A percentile compares a stretch with the other conserved stretches of the same genome.
These are phyloP conservation scores for Trifolium fragiferum DNA, from an alignment of 306 rosid genomes.

Conservation along the genomic window DNA sequence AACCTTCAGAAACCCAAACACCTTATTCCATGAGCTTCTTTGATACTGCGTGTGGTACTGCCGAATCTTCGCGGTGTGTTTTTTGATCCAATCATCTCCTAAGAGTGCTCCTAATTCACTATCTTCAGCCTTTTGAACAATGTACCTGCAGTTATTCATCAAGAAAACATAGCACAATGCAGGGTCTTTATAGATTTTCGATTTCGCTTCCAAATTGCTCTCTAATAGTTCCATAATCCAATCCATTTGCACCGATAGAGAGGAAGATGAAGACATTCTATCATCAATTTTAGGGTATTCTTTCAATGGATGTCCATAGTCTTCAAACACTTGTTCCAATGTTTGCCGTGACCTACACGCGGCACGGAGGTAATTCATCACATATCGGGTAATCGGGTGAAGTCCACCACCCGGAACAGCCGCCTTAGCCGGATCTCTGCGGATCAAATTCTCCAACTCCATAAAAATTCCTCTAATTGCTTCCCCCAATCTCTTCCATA, in stretches of 20 bases:
- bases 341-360: constrained; percentile 78
- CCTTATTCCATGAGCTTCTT: constrained; percentile 83
- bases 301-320: constrained; percentile 53
- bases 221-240: constrained; percentile 92
- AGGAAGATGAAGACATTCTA: constrained; percentile 43
- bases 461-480: constrained; percentile 84
- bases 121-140: constrained; percentile 77
- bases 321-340: constrained; percentile 85
- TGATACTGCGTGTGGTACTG: constrained; percentile 73
- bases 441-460: constrained; percentile 93
- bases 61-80: constrained; percentile 71
- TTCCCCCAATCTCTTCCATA: constrained; percentile 90
- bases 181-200: constrained; percentile 76
- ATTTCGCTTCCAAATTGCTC: constrained; percentile 88
- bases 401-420: constrained; percentile 92
- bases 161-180: constrained; percentile 75
- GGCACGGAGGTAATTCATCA: constrained; percentile 90
- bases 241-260: constrained; percentile 81
- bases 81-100: constrained; percentile 90
- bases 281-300: constrained; percentile 63
- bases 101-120: constrained; percentile 75
- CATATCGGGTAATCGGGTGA: constrained; percentile 93
- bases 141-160: constrained; percentile 93
- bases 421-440: constrained; percentile 77
- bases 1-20: constrained; percentile 60